Base-by-base conservation (phyloP, 1,139 yeast genomes). In the Taphrina betulina region DNA sequence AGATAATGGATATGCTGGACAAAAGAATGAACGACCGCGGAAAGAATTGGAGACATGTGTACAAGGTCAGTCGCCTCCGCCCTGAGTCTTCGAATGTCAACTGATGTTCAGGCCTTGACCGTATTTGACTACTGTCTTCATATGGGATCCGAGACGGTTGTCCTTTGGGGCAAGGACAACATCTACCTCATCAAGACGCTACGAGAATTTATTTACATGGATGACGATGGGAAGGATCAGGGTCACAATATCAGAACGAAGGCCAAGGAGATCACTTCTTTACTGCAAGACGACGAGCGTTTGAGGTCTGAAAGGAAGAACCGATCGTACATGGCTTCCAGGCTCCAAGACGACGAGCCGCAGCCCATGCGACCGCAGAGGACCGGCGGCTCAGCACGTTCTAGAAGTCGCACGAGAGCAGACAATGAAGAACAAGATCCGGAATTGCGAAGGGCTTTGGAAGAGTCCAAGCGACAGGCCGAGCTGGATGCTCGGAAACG, bases 41-140 rank as follows among this genome's bases (percentile, higher is more conserved):
- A 60, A 92, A 90, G 70, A 87, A 92, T 72, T 92, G 98, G 98
- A 80, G 96, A 63, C 99, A 92, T 70, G 92, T 92, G 43, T 92
- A 95, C 62, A 94, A 92, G 63, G 72, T 71, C 38, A 22, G 14
- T 29, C 41, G 34, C 14, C 12, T 34, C 22, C 22, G 20, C 20
- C 12, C 29, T 5, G 20, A 7, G 20, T 31, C n/a, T 33, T 7
- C 14, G 5, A 26, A 7, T 5, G 3, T 10, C 29, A 22, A 35
- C 29, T 8, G 20, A 17, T 16, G 37, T 16, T 5, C 24, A 64
- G 70, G 81, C 95, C 1, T 76, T 92, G 64, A 86, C 95, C 0
- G 85, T 92, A 12, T 76, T 92, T 65, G 97, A 92, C 67, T 92
- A 84, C 70, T 76, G 92, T 62, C 89, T 92, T 23, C 80, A 95